Base-by-base conservation (phyloP, 163 green algal species). In the Scenedesmus sp. region DNA sequence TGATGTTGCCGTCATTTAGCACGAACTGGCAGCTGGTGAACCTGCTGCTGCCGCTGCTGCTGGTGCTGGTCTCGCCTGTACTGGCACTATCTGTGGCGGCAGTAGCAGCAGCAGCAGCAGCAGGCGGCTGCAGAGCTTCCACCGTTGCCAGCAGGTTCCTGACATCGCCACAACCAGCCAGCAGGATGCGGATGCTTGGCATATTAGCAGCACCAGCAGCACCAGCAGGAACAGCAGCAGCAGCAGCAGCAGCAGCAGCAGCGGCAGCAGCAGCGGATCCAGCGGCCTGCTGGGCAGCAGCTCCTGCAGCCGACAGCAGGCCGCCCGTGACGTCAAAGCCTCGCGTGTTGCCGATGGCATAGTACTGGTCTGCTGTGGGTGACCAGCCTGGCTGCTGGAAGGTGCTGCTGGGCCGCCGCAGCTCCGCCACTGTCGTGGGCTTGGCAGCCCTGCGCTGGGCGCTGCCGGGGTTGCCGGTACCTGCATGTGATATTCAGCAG, bases 1-100 rank as follows among this genome's bases (percentile, higher is more conserved):
- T 82, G 57, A 92, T 59, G 64, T 90, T 91, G 82, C 91, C 91
- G 60, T 94, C 91, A 26, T 94, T 94, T 18, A 94, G 87, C 67
- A 90, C 86, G 60, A 81, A 55, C 64, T 91, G 34, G 70, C 87
- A 8, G 0, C 34, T 34, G 10, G 4, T 15, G 10, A 76, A 4
- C 20, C 55, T 6, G 56, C 59, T 64, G 89, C 66, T 20, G 82
- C 64, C 56, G 34, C 59, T 67, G 26, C n/a, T 15, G 18, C 13
- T 86, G 56, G n/a, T n/a, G n/a, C n/a, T 13, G 79, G 4, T 12
- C 67, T 77, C 20, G 59, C 59, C 59, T 64, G 59, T 10, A 10
- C 7, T 15, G 59, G 67, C 55, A 59, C 62, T 59, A n/a, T 26
- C 26, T 46, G 34, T 46, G 34, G 34, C 34, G n/a, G n/a, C n/a